phyloP scores from a whole-genome alignment of 177 flowering plant genomes.

The Vitis hybrid region DNA sequence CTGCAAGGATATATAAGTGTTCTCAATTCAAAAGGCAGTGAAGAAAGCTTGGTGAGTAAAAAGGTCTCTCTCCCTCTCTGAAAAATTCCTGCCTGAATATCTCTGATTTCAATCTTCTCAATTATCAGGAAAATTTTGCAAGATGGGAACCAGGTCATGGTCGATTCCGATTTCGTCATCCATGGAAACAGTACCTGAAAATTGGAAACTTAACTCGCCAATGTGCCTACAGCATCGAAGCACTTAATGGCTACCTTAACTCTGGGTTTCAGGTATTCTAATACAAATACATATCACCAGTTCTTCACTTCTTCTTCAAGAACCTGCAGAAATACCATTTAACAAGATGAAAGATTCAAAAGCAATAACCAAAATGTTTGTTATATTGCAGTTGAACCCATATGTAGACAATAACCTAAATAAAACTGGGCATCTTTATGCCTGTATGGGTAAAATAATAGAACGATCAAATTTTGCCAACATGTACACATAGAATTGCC shows the following conservation, averaged over 20 bases:
- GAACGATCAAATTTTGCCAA: neutral
- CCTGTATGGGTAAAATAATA: neutral
- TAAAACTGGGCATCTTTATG: too few species aligned
- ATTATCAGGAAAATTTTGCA: constrained; percentile 34
- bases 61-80: neutral
- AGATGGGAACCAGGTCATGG: constrained; percentile 40
- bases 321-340: too few species aligned
- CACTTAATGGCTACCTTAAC: constrained; percentile 19
- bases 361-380: too few species aligned
- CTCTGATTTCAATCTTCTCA: neutral
- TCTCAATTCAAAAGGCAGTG: constrained; percentile 43
- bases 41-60: constrained; percentile 46
- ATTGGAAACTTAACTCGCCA: constrained; percentile 23
- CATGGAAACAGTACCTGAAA: constrained; percentile 33
- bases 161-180: constrained; percentile 28
- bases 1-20: constrained; percentile 41
- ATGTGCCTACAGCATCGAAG: constrained; percentile 29
- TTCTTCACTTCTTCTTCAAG: constrained; percentile 2
- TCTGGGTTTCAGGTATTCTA: constrained; percentile 17
- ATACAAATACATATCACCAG: neutral
- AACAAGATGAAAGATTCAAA: too few species aligned
- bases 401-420: too few species aligned
- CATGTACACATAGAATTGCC: too few species aligned
- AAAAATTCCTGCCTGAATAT: neutral
- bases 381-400: too few species aligned